A percentile compares a stretch with the other conserved stretches of the same genome.
phyloP scores from a whole-genome alignment of 2,329 filamentous ascomycete species.

The Ramularia endophylla region DNA sequence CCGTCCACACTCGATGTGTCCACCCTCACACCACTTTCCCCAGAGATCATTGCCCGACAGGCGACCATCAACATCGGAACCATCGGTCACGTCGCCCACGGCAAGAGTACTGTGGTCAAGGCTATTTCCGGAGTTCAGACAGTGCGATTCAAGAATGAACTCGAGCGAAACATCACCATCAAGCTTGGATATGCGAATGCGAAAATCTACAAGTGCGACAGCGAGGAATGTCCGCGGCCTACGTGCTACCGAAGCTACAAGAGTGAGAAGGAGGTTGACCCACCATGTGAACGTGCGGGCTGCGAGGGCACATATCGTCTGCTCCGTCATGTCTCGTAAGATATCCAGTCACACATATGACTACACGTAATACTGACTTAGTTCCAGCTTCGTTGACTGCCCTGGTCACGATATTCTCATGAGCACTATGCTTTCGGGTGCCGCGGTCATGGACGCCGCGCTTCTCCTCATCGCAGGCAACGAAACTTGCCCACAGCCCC shows the following conservation, averaged over 20 bases:
- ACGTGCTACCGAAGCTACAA: slow-evolving; percentile 97
- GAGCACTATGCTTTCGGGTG: slow-evolving; percentile 99
- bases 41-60: slow-evolving; percentile 95
- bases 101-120: slow-evolving; percentile 99
- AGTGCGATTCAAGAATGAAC: slow-evolving; percentile 98
- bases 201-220: slow-evolving; percentile 99
- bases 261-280: slow-evolving; percentile 98
- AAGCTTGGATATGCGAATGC: slow-evolving; percentile 99
- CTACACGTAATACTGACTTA: slow-evolving; percentile 8
- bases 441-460: slow-evolving; percentile 98
- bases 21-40: slow-evolving; percentile 75
- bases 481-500: slow-evolving; percentile 95
- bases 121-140: slow-evolving; percentile 99
- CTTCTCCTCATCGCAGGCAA: slow-evolving; percentile 95
- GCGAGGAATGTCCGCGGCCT: slow-evolving; percentile 79
- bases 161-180: slow-evolving; percentile 99
- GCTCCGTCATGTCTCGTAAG: slow-evolving; percentile 86
- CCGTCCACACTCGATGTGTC: slow-evolving; percentile 81
- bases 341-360: slow-evolving; percentile 23
- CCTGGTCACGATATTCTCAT: slow-evolving; percentile 99
- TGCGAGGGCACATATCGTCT: slow-evolving; percentile 83
- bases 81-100: slow-evolving; percentile 99
- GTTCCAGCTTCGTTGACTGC: slow-evolving; percentile 79
- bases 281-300: slow-evolving; percentile 88
- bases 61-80: slow-evolving; percentile 99